A percentile compares a stretch with the other conserved stretches of the same genome.
These are phyloP conservation scores for Talaromyces albobiverticillius DNA, from an alignment of 2,329 filamentous ascomycete genomes.

Conservation along the genomic window DNA sequence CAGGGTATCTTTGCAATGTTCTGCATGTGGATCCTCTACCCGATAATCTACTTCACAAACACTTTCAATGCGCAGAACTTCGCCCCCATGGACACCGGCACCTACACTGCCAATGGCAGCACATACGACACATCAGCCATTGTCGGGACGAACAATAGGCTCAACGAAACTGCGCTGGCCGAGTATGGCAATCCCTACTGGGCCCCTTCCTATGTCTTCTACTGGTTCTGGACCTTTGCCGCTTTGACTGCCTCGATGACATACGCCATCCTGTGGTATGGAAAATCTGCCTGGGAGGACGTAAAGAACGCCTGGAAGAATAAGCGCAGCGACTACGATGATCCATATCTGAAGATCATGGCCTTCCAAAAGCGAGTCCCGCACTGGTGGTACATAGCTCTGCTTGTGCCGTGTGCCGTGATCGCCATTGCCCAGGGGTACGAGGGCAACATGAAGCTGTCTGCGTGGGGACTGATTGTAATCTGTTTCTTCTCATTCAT, in stretches of 20 bases:
- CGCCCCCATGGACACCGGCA: not conserved
- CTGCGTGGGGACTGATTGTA: not conserved
- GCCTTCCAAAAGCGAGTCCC: not conserved
- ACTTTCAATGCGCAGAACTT: not conserved
- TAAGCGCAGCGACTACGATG: not conserved
- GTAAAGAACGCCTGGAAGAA: not conserved
- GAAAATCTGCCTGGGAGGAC: not conserved
- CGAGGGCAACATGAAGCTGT: conserved; percentile 2
- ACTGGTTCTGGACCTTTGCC: conserved; percentile 3
- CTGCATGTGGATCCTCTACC: not conserved
- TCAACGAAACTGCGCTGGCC: conserved; percentile 3
- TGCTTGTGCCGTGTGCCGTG: not conserved
- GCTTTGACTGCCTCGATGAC: not conserved
- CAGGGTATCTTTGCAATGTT: not conserved
- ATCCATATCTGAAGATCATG: conserved; percentile 5
- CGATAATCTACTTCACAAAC: conserved; percentile 5
- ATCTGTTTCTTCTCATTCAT: not conserved
- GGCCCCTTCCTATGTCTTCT: conserved; percentile 1
- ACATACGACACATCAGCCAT: not conserved
- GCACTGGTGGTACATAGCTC: conserved; percentile 4
- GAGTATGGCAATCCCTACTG: not conserved
- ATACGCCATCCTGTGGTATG: conserved; percentile 5
- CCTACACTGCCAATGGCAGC: not conserved
- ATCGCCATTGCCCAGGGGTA: not conserved
- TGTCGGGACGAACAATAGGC: not conserved